Evolutionary conservation across 129 eudicot species (phyloP), one percentile per base, ranked within the genome.

Genomic region (Glebionis coronaria): DNA sequence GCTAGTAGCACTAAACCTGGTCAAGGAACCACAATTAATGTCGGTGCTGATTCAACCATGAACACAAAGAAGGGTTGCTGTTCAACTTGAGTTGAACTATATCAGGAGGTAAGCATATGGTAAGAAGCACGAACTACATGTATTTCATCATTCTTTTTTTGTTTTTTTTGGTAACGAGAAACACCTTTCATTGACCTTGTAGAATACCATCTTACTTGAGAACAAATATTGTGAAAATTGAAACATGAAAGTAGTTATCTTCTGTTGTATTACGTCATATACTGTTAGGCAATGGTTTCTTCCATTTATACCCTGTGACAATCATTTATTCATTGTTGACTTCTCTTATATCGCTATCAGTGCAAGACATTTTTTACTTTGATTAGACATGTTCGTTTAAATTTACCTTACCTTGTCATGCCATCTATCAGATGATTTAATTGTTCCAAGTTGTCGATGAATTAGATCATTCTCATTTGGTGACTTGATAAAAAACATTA

Each of bases 1-100:
- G 70, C 77, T 9, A 11, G 71, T 64, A 63, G 81, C 53, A 69
- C 80, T 14, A 56, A 85, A 67, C 96, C 96, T 51, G 87, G 92
- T 61, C 87, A 83, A 76, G 93, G 96, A 35, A 88, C 96, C 40
- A 85, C 93, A 44, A 88, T 88, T 42, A 77, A 83, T 69, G 87
- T 88, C 9, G 78, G 71, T 56, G 42, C 42, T 35, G 89, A 83
- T 60, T 40, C 83, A 51, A 71, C 90, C 13, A 80, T 69, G 29
- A 82, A 81, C 68, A 47, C 74, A 46, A 81, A 79, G 72, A 68
- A n/a, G 50, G 88, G 85, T 31, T 84, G 88, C 19, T 88, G 92
- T 81, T 85, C 89, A 67, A 76, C 87, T 69, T 87, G 82, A 84
- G 58, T 70, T 70, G 69, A 79, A 54, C 35, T 9, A 46, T 74